Conservation (phyloP, 495 filamentous ascomycete species). For the Geoglossum glabrum region DNA sequence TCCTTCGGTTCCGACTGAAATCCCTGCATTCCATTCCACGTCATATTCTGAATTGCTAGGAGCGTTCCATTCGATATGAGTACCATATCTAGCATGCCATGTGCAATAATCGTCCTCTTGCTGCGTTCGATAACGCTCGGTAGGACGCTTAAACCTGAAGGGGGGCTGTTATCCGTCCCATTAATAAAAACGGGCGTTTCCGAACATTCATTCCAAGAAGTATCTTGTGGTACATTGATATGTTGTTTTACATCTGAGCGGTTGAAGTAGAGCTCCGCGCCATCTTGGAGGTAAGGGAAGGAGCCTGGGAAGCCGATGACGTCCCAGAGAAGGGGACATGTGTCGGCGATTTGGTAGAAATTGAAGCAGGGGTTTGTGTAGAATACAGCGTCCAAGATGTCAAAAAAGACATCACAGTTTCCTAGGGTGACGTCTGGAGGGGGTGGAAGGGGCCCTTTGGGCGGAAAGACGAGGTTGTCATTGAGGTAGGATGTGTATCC, state of each 20-base stretch:
- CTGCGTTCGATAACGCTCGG: constrained; percentile 54
- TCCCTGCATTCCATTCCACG: constrained; percentile 51
- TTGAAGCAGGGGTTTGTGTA: constrained; percentile 63
- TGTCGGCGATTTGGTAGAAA: constrained; percentile 53
- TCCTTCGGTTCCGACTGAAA: constrained; percentile 30
- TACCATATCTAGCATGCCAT: constrained; percentile 43
- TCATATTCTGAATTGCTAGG: constrained; percentile 67
- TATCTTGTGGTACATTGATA: constrained; percentile 42
- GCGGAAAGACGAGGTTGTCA: constrained; percentile 46
- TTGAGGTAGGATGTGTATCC: constrained; percentile 43
- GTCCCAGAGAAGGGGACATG: constrained; percentile 53
- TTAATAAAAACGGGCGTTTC: constrained; percentile 32
- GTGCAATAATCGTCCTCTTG: constrained; percentile 45
- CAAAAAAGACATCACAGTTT: constrained; percentile 38
- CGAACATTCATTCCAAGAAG: constrained; percentile 39
- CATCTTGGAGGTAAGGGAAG: constrained; percentile 26
- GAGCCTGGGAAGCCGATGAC: constrained; percentile 53
- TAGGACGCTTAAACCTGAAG: constrained; percentile 30
- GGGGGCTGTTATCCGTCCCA: constrained; percentile 24
- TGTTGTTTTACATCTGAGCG: constrained; percentile 51
- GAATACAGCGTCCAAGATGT: constrained; percentile 33
- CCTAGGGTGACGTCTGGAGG: constrained; percentile 18
- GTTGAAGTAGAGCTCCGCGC: constrained; percentile 55
- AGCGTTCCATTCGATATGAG: constrained; percentile 48
- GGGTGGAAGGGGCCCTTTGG: constrained; percentile 33